Percentiles rank a stretch among this genome's conserved stretches.
Conservation (phyloP, 2,329 filamentous ascomycete genomes). For the Tolypocladium nubicola region DNA sequence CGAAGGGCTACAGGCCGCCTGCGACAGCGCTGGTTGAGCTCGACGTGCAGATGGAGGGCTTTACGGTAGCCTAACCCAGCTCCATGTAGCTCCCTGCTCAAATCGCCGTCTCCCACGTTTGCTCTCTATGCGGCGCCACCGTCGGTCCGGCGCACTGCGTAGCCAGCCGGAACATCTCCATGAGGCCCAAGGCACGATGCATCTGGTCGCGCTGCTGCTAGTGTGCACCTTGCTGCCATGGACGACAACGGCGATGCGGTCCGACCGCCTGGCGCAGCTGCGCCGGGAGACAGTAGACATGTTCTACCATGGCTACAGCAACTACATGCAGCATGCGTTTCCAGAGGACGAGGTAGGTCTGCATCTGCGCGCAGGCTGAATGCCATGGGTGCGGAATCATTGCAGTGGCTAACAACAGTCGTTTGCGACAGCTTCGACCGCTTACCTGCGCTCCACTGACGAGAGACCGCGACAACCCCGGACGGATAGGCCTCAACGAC, state of each 20-base stretch:
- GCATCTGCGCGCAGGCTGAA: not conserved
- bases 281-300: slow-evolving; percentile 58
- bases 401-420: slow-evolving; percentile 4
- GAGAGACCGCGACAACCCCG: slow-evolving; percentile 69
- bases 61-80: slow-evolving; percentile 7
- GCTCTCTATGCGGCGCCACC: not conserved
- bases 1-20: not conserved
- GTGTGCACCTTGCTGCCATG: slow-evolving; percentile 27
- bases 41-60: not conserved
- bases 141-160: not conserved
- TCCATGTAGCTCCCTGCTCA: not conserved
- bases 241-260: slow-evolving; percentile 39
- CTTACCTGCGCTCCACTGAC: slow-evolving; percentile 76
- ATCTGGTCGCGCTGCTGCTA: slow-evolving; percentile 12
- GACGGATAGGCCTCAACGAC: slow-evolving; percentile 83
- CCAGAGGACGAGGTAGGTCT: slow-evolving; percentile 73
- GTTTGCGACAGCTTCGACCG: slow-evolving; percentile 56
- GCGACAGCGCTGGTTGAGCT: not conserved
- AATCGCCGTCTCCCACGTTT: not conserved
- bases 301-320: slow-evolving; percentile 95
- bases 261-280: slow-evolving; percentile 42
- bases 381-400: not conserved
- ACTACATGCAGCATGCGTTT: slow-evolving; percentile 89
- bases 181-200: slow-evolving; percentile 17
- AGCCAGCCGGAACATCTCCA: slow-evolving; percentile 6